phyloP scores from a whole-genome alignment of 371 early-diverging fungal genomes.

The Rhizomucor pusillus region DNA sequence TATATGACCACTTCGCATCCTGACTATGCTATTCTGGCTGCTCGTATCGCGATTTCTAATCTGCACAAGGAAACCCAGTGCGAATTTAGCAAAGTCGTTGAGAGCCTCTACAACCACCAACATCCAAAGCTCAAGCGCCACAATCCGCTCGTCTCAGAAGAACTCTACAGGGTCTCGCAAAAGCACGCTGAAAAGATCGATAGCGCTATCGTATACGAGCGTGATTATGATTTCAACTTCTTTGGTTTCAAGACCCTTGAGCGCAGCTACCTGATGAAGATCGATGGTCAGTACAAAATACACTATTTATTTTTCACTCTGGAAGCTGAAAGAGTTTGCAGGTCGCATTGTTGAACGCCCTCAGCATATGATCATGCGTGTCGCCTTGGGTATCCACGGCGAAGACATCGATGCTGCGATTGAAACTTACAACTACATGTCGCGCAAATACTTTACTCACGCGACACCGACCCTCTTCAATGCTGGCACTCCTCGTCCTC shows the following conservation, averaged over 20 bases:
- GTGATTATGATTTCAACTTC: constrained; percentile 93
- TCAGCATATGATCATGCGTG: constrained; percentile 97
- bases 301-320: too few relatives aligned
- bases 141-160: constrained; percentile 76
- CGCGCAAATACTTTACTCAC: constrained; percentile 89
- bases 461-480: constrained; percentile 97
- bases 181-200: constrained; percentile 76
- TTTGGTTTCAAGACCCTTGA: constrained; percentile 97
- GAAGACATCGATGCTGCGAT: constrained; percentile 83
- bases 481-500: constrained; percentile 91
- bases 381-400: constrained; percentile 91
- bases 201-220: constrained; percentile 88
- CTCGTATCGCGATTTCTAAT: constrained; percentile 88
- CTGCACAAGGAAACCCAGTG: constrained; percentile 91
- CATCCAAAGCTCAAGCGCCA: constrained; percentile 79
- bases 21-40: constrained; percentile 90
- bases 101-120: constrained; percentile 68
- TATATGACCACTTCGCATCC: constrained; percentile 91
- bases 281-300: constrained; percentile 64
- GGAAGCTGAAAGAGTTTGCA: too few relatives aligned
- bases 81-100: constrained; percentile 61
- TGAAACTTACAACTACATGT: constrained; percentile 91
- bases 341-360: constrained; percentile 80
- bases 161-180: constrained; percentile 59
- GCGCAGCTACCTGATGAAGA: constrained; percentile 86